Base-by-base conservation (phyloP, 169 alveolate species). In the Plasmodium knowlesi region DNA sequence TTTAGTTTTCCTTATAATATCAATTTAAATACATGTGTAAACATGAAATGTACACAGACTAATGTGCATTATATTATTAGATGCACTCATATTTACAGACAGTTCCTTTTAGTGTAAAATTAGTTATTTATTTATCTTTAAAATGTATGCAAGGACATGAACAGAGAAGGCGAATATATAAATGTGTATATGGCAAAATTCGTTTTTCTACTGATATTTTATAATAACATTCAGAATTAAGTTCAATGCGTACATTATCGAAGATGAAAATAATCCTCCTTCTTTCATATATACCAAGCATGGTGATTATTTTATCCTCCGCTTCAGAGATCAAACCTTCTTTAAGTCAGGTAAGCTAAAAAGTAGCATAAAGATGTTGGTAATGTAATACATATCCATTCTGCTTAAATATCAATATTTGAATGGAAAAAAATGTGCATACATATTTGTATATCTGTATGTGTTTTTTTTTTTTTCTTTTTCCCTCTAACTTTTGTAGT, bases 251-350 rank as follows among this genome's bases (percentile, higher is more conserved):
- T 22, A 5, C 50, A 67, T 76, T 28, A 32, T 10, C 28, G 28
- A 76, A 22, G 12, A 76, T 76, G 83, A 76, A 76, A 76, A 76
- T 76, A 16, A 32, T 76, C 6, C 32, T 76, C 83, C 19, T 76
- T 76, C 83, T 76, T 32, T 76, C 67, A 1, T 76, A 76, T 76
- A 2, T 76, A 32, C 14, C 83, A 6, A 2, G 83, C 30, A 10
- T 32, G 16, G 5, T 32, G 22, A 9, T 16, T 32, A 32, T 76
- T 76, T 32, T 76, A 32, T 28, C 83, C 22, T 76, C 83, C 50
- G 67, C 83, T 76, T 76, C 53, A 37, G 67, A 76, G 22, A 2
- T 32, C 28, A 2, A 9, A 32, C 14, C 32, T 76, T 19, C 32
- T 76, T 76, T 32, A 16, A 8, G 12, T 28, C 3, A 32, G 83